Percentiles rank a stretch among this genome's conserved stretches.
Conservation (phyloP, 179 eudicot species). For the Beta macrorhiza region DNA sequence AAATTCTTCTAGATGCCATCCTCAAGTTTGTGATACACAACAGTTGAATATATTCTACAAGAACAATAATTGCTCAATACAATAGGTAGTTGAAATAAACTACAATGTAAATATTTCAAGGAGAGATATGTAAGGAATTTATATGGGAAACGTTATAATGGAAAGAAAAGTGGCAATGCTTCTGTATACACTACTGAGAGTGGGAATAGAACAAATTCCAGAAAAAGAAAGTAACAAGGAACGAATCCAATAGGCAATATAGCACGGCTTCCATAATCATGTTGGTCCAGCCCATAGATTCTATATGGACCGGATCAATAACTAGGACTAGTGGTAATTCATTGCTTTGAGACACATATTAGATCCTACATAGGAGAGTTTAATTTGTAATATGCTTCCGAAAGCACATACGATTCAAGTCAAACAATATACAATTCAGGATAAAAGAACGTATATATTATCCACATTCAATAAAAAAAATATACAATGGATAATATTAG, state of each 20-base stretch:
- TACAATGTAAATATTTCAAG: not conserved
- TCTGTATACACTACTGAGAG: constrained; percentile 20
- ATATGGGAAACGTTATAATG: constrained; percentile 17
- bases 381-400: too few relatives aligned
- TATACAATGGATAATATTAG: too few relatives aligned
- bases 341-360: too few relatives aligned
- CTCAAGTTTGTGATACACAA: not conserved
- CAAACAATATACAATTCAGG: too few relatives aligned
- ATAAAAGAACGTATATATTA: too few relatives aligned
- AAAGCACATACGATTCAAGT: too few relatives aligned
- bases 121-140: constrained; percentile 13
- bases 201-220: constrained; percentile 47
- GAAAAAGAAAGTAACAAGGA: constrained; percentile 26
- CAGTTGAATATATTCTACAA: not conserved
- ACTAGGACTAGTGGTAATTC: too few relatives aligned
- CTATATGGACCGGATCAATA: too few relatives aligned
- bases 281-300: too few relatives aligned
- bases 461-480: too few relatives aligned
- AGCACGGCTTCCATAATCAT: constrained; percentile 7
- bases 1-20: constrained; percentile 63
- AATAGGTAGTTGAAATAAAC: not conserved
- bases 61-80: not conserved
- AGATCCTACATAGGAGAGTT: too few relatives aligned
- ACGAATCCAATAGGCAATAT: constrained; percentile 32
- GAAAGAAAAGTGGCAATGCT: constrained; percentile 19